Percentiles rank a stretch among this genome's conserved stretches.
These are phyloP conservation scores for Russula griseocarnosa DNA, from an alignment of 768 basidiomycete genomes.

Conservation along the genomic window DNA sequence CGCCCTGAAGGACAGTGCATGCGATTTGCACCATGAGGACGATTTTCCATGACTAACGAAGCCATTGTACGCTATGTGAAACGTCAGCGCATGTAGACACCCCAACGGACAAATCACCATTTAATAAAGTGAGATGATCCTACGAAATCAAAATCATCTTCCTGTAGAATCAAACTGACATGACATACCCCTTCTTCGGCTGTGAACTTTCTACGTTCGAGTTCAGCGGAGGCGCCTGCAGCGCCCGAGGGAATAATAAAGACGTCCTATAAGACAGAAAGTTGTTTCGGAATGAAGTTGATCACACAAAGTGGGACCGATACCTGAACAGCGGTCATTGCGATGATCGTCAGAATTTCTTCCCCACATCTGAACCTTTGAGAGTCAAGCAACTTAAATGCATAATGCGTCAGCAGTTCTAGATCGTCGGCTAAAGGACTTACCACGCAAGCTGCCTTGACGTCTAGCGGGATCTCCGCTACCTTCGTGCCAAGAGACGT, in stretches of 20 bases:
- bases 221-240: constrained; percentile 79
- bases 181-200: constrained; percentile 89
- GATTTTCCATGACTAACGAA: constrained; percentile 81
- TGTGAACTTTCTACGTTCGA: constrained; percentile 93
- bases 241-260: constrained; percentile 88
- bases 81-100: constrained; percentile 3
- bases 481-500: constrained; percentile 78
- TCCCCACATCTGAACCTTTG: constrained; percentile 87
- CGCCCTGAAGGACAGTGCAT: constrained; percentile 89
- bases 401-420: neutral
- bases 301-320: constrained; percentile 5
- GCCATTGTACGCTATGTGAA: constrained; percentile 77
- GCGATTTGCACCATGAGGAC: constrained; percentile 88
- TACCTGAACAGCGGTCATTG: constrained; percentile 91
- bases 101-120: constrained; percentile 50
- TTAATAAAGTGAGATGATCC: constrained; percentile 94
- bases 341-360: constrained; percentile 92
- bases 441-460: constrained; percentile 92
- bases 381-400: constrained; percentile 72
- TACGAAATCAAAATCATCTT: constrained; percentile 34
- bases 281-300: constrained; percentile 1
- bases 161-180: neutral
- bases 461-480: constrained; percentile 91
- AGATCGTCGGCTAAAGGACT: constrained; percentile 28
- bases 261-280: constrained; percentile 55